Conservation (phyloP, 768 basidiomycete species). For the Boletus bicolor region DNA sequence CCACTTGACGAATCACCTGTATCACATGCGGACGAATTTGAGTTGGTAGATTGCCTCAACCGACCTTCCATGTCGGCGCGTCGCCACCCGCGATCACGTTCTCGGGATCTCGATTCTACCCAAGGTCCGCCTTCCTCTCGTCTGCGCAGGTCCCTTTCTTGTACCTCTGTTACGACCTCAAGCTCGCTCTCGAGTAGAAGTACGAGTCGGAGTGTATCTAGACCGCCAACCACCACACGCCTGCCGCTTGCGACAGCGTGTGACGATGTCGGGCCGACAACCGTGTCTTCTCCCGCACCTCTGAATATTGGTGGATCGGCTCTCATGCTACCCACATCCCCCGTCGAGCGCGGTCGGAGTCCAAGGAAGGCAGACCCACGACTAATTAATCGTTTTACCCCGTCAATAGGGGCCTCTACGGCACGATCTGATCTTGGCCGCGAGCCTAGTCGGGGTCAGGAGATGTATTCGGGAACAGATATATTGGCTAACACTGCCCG, state of each 20-base stretch:
- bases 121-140: constrained; percentile 25
- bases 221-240: constrained; percentile 29
- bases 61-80: constrained; percentile 15
- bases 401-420: constrained; percentile 26
- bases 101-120: constrained; percentile 18
- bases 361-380: constrained; percentile 17
- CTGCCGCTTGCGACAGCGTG: constrained; percentile 27
- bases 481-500: constrained; percentile 26
- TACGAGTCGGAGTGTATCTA: constrained; percentile 41
- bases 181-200: constrained; percentile 39
- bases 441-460: constrained; percentile 21
- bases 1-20: constrained; percentile 38
- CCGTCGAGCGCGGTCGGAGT: constrained; percentile 30
- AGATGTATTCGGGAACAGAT: constrained; percentile 21
- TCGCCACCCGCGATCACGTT: constrained; percentile 29
- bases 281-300: constrained; percentile 19
- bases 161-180: constrained; percentile 42
- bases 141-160: constrained; percentile 46
- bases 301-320: constrained; percentile 28
- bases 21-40: constrained; percentile 28
- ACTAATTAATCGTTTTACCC: constrained; percentile 14
- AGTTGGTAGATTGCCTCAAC: constrained; percentile 22
- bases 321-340: constrained; percentile 19
- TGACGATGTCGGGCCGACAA: constrained; percentile 23
- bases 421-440: constrained; percentile 20